phyloP scores from a whole-genome alignment of 2,329 filamentous ascomycete species.

The Macroventuria anomochaeta region DNA sequence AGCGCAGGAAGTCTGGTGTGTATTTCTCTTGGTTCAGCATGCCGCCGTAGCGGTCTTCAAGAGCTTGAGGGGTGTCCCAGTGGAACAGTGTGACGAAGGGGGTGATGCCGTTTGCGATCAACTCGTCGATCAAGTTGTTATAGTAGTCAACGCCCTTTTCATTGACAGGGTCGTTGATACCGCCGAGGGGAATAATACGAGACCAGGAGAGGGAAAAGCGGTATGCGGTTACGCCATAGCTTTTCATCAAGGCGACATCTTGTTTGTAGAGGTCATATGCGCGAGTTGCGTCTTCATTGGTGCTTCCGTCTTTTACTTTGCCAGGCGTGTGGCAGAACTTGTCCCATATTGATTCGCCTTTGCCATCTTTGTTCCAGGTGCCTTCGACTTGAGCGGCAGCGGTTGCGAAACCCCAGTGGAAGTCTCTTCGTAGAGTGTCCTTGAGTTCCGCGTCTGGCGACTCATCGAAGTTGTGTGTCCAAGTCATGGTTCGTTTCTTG shows the following conservation, averaged over 20 bases:
- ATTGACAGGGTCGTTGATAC: constrained; percentile 25
- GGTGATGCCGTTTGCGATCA: constrained; percentile 22
- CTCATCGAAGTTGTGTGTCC: constrained; percentile 16
- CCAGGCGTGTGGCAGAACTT: constrained; percentile 50
- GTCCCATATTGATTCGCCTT: constrained; percentile 54
- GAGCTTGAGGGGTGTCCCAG: constrained; percentile 27
- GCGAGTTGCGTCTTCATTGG: constrained; percentile 34
- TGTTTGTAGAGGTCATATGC: constrained; percentile 58
- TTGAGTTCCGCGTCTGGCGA: constrained; percentile 16
- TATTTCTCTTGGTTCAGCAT: constrained; percentile 32
- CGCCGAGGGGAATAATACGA: constrained; percentile 28
- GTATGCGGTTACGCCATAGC: constrained; percentile 27
- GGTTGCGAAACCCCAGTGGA: constrained; percentile 53
- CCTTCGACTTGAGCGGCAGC: constrained; percentile 55
- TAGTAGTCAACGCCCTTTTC: constrained; percentile 26
- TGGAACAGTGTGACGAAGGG: constrained; percentile 31
- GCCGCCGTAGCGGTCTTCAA: constrained; percentile 27
- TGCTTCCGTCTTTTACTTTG: constrained; percentile 51
- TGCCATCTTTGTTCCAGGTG: constrained; percentile 53
- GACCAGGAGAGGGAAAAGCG: constrained; percentile 29
- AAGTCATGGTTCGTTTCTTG: too few relatives aligned
- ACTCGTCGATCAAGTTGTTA: constrained; percentile 25
- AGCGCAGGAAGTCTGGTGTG: constrained; percentile 43
- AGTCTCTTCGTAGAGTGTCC: constrained; percentile 43
- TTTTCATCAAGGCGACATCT: constrained; percentile 30